Evolutionary conservation across 2,329 filamentous ascomycete genomes (phyloP).

Genomic region (Cadophora malorum): DNA sequence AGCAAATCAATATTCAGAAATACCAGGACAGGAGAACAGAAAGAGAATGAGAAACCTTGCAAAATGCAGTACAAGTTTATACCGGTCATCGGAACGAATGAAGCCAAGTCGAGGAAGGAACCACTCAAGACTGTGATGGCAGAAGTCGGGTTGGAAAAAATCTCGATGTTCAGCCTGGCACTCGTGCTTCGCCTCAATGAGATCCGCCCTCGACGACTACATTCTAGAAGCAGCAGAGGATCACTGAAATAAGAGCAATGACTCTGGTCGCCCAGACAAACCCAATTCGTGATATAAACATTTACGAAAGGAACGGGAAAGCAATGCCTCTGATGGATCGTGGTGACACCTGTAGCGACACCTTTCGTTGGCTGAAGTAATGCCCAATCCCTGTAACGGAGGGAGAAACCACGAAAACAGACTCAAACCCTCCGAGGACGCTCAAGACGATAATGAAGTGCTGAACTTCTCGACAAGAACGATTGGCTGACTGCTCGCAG

Average conservation of each 20-base stretch:
- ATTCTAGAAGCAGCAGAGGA: slow-evolving; percentile 5
- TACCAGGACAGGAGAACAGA: background rate
- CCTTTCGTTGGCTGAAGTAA: slow-evolving; percentile 11
- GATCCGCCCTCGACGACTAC: slow-evolving; percentile 2
- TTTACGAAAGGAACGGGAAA: slow-evolving; percentile 9
- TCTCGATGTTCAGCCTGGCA: slow-evolving; percentile 7
- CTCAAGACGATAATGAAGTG: slow-evolving; percentile 21
- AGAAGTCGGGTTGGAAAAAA: slow-evolving; percentile 4
- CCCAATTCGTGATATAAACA: background rate
- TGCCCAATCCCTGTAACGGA: slow-evolving; percentile 12
- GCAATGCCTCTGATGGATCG: slow-evolving; percentile 13
- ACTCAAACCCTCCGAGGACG: slow-evolving; percentile 9
- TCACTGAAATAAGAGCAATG: slow-evolving; percentile 12
- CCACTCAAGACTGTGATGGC: slow-evolving; percentile 9
- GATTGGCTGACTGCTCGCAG: slow-evolving; percentile 4
- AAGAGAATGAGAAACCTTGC: background rate
- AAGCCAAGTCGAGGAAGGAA: slow-evolving; percentile 15
- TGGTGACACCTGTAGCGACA: slow-evolving; percentile 12
- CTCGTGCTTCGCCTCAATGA: background rate
- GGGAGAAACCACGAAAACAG: slow-evolving; percentile 14
- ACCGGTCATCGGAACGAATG: slow-evolving; percentile 11
- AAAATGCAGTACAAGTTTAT: slow-evolving; percentile 8
- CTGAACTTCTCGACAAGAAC: background rate
- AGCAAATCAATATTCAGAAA: slow-evolving; percentile 12
- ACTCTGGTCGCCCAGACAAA: slow-evolving; percentile 19